Base-by-base conservation (phyloP, 805 yeast species). In the Myxozyma monticola region DNA sequence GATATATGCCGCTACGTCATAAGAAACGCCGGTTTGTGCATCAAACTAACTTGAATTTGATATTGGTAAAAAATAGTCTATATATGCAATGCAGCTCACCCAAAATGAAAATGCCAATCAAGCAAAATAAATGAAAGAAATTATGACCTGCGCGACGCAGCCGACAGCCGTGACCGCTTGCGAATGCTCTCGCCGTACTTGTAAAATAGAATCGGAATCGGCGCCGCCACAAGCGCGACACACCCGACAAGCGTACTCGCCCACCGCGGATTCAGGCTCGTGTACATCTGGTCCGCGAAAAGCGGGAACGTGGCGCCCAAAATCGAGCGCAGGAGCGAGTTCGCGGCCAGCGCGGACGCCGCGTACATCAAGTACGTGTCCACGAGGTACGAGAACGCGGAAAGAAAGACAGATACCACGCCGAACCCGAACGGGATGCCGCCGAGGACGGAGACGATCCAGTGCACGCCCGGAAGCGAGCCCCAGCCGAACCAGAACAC, bases 401-500 rank as follows among this genome's bases (percentile, higher is more conserved):
- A 80, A 56, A 77, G 78, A 71, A 81, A 81, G 42, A 79, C 75
- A 40, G 75, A 69, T 47, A 80, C 66, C 53, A 80, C 73, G 8
- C 84, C 84, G 59, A 70, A 62, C 3, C 80, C 79, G 46, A 78
- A 73, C 18, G 76, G 59, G 8, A 72, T 71, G n/a, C 80, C 73
- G 4, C 81, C 84, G 38, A 82, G 67, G 65, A 77, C 72, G 22
- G 84, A 86, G 6, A 74, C 79, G 15, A 75, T 67, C 82, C 81
- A 78, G 55, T 69, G 80, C 17, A 74, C 65, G 9, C 58, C 57
- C 42, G 65, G 63, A 26, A 62, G 60, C 49, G 79, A 76, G 0
- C 84, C 71, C 88, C 88, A 84, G 7, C 84, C 85, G 60, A 80
- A 73, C 63, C 82, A 66, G 60, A 83, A 80, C 37, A 81, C 68